Evolutionary conservation across 106 monocot genomes (phyloP), one percentile per base, ranked within the genome.

Genomic region (Dendrobium catenatum): DNA sequence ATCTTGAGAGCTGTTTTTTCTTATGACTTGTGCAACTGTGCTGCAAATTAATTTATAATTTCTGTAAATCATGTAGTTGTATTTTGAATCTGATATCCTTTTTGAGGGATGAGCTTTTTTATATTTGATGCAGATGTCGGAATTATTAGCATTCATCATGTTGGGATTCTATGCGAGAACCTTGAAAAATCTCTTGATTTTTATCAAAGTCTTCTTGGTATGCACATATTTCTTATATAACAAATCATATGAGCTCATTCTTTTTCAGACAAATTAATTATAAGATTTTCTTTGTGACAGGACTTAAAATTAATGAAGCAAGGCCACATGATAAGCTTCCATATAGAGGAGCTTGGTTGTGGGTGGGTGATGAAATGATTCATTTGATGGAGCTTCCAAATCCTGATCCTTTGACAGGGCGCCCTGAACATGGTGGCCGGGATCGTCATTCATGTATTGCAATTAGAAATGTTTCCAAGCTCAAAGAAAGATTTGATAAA

Each of bases 381-480:
- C 98, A 98, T 80, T 86, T 98, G 80, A 98, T 98, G 98, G 98
- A 98, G 85, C 94, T 98, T 79, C 98, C 98, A 31, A 98, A 98
- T 86, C 98, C 98, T 51, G 98, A 98, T 87, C 98, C 98, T 27
- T 85, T 98, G 54, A 98, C 91, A n/a, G 98, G 94, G 19, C 94
- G 98, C 17, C 98, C 98, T 75, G 98, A 98, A 73, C 98, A 98
- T 86, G 98, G 94, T 0, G 94, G 98, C 26, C 86, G 94, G 58
- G 98, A 98, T 83, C 94, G 98, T 66, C 98, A 98, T 86, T 76
- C 92, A 79, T 98, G 98, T 75, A 91, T 98, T 82, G 98, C 92
- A 78, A 95, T 98, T 24, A 78, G 73, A 73, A 85, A 93, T 87
- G 98, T 98, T 4, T 82, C 85, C 43, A 98, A 93, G 82, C 89